Conservation (phyloP, 2,329 filamentous ascomycete species). For the Cordyceps cateniannulata region DNA sequence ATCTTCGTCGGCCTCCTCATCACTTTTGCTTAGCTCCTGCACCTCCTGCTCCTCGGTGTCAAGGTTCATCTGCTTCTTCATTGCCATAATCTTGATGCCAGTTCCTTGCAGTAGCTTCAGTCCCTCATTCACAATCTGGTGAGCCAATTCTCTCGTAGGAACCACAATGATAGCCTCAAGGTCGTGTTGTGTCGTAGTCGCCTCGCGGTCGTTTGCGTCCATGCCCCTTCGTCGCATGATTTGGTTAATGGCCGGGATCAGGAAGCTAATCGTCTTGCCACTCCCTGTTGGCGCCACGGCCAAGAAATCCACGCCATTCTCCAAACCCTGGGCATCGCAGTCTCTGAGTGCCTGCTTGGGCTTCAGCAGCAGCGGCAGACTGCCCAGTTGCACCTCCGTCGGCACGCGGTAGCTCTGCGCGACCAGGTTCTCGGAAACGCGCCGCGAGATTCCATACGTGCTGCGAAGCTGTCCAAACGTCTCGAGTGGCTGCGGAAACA, state of each 20-base stretch:
- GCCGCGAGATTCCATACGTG: slow-evolving; percentile 65
- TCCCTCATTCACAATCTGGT: slow-evolving; percentile 78
- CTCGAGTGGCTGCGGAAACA: slow-evolving; percentile 75
- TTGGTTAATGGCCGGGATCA: slow-evolving; percentile 78
- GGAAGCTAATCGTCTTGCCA: slow-evolving; percentile 89
- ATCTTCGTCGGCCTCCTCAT: slow-evolving; percentile 27
- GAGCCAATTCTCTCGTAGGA: slow-evolving; percentile 71
- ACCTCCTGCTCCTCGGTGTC: slow-evolving; percentile 38
- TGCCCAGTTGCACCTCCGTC: slow-evolving; percentile 89
- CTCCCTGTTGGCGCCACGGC: slow-evolving; percentile 92
- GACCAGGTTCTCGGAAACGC: slow-evolving; percentile 70
- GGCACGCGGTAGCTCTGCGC: slow-evolving; percentile 82
- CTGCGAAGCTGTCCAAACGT: slow-evolving; percentile 67
- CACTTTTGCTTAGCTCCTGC: slow-evolving; percentile 30
- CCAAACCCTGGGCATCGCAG: slow-evolving; percentile 25
- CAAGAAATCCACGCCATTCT: slow-evolving; percentile 61
- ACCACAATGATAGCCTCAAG: slow-evolving; percentile 66
- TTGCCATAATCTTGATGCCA: slow-evolving; percentile 69
- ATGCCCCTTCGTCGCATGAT: slow-evolving; percentile 54
- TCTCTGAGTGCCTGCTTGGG: slow-evolving; percentile 43
- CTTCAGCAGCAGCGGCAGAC: slow-evolving; percentile 69
- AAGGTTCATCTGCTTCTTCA: slow-evolving; percentile 79
- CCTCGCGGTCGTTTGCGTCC: slow-evolving; percentile 32
- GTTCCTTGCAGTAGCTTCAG: slow-evolving; percentile 73
- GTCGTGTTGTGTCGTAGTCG: slow-evolving; percentile 31